Base-by-base conservation (phyloP, 164 flowering plant species). In the Nelumbo lutea region DNA sequence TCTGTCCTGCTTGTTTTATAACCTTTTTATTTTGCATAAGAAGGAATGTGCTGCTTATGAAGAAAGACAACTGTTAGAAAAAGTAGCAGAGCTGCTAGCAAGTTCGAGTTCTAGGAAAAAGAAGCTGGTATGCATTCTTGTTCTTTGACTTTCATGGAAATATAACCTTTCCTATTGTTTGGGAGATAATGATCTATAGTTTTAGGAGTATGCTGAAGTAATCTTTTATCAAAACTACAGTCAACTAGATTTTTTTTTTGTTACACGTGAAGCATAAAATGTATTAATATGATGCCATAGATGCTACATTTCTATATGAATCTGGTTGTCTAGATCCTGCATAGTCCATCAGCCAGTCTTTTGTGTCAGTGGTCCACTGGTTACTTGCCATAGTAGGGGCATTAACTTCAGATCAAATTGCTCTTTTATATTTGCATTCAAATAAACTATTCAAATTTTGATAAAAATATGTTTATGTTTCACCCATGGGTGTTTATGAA, bases 11-110 rank as follows among this genome's bases (percentile, higher is more conserved):
- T 13, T 11, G 0, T 53, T 8, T 15, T 59, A 10, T 47, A 41
- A 60, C 64, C 38, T 61, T 42, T 59, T n/a, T 47, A 41, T 50
- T 52, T 15, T 60, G 0, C 44, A 55, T 46, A 11, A 79, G 65
- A 68, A 96, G 99, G 99, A 96, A 63, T 91, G 90, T 83, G 95
- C 96, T 71, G 96, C 92, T 40, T 80, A 77, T 74, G 99, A 96
- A 84, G 99, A 96, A 78, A 90, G 79, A 43, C 88, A 85, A 78
- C 72, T 96, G 70, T 72, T 93, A 61, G 90, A 79, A 73, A 93
- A 93, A 75, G 89, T 91, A 68, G 97, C 99, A 11, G 95, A 89
- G 75, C 83, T 96, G 77, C 87, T 96, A 47, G 82, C 85, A 57
- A 79, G 75, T 69, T 78, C 83, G 71, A 83, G 72, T 73, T 80